These are phyloP conservation scores for Trypanosoma rangeli DNA, from an alignment of 208 protist genomes.

Conservation along the genomic window DNA sequence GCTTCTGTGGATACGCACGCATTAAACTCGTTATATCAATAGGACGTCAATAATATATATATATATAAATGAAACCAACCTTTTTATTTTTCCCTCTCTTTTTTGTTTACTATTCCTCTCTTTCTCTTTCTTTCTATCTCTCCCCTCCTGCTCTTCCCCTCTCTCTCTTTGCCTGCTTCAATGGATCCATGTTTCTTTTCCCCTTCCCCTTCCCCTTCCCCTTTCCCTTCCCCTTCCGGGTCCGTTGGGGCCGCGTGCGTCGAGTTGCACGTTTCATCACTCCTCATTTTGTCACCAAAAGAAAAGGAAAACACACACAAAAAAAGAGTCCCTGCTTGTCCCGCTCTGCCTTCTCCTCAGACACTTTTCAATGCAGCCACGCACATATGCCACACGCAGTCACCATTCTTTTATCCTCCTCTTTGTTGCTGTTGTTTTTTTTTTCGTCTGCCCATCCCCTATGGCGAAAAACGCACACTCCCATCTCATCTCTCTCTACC, in stretches of 20 bases:
- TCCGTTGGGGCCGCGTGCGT: no score
- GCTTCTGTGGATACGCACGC: not conserved
- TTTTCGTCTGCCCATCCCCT: no score
- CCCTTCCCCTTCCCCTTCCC: not conserved
- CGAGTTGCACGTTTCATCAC: no score
- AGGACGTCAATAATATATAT: not conserved
- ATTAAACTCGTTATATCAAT: not conserved
- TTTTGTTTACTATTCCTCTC: not conserved
- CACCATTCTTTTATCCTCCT: no score
- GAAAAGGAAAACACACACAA: no score
- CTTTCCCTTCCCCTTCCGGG: not conserved
- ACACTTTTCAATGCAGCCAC: no score
- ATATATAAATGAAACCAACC: not conserved
- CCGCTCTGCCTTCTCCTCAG: no score
- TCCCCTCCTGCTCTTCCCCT: not conserved
- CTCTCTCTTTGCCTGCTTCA: no score
- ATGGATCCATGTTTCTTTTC: conserved; percentile 1
- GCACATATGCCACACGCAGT: no score
- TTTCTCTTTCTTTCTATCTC: not conserved
- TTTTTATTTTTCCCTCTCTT: not conserved
- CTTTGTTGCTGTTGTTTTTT: no score
- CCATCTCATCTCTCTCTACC: not conserved
- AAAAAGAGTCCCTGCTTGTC: no score
- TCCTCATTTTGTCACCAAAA: no score
- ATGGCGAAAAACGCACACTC: not conserved